These are phyloP conservation scores for Catharanthus roseus DNA, from an alignment of 257 asterid genomes.

Conservation along the genomic window DNA sequence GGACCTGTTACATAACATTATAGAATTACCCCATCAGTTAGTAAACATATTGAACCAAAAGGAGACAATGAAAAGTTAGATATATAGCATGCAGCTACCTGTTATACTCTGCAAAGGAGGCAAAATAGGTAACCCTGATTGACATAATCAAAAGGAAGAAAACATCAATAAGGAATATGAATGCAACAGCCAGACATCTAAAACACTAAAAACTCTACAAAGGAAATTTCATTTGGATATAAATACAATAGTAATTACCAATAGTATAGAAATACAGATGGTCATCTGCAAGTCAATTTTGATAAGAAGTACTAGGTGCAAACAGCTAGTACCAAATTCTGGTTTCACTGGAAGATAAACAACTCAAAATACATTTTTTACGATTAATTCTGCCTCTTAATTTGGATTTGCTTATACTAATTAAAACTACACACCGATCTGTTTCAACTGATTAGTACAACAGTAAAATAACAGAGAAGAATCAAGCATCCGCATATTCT, in stretches of 20 bases:
- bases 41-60: slow-evolving; percentile 5
- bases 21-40: neutral
- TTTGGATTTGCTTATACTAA: neutral
- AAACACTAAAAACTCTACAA: neutral
- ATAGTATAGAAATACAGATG: neutral
- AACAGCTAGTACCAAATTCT: neutral
- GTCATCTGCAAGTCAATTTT: neutral
- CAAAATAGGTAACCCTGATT: slow-evolving; percentile 50
- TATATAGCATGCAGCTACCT: slow-evolving; percentile 28
- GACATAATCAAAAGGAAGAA: slow-evolving; percentile 6
- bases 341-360: neutral
- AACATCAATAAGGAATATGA: neutral
- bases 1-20: slow-evolving; percentile 13
- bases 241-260: neutral
- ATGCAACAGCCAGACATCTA: neutral
- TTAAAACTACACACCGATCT: too few relatives aligned
- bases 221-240: neutral
- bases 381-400: neutral
- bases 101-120: slow-evolving; percentile 62
- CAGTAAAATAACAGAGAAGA: too few relatives aligned
- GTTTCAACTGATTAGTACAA: too few relatives aligned
- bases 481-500: too few relatives aligned
- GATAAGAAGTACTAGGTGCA: neutral
- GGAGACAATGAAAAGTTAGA: neutral
- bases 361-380: neutral